Evolutionary conservation across 345 rosid species (phyloP).

Genomic region (Mercurialis annua): DNA sequence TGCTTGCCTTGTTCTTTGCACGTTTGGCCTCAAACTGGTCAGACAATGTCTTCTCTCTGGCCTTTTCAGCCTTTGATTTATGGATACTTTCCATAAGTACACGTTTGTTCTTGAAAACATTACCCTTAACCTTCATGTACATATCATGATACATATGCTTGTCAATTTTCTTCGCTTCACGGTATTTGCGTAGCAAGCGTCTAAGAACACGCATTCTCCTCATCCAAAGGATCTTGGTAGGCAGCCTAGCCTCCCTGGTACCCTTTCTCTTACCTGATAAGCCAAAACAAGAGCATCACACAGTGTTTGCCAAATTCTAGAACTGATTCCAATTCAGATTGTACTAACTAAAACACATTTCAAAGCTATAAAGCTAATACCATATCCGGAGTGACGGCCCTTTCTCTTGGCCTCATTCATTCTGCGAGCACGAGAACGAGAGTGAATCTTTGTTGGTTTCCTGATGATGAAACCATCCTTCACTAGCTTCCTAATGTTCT

Average conservation of each 20-base stretch:
- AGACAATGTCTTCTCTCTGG: slow-evolving; percentile 87
- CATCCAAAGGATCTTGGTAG: slow-evolving; percentile 96
- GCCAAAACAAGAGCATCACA: neutral
- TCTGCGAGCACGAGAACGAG: slow-evolving; percentile 85
- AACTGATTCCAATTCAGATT: neutral
- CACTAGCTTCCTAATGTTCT: slow-evolving; percentile 85
- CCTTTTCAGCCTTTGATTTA: slow-evolving; percentile 94
- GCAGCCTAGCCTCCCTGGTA: slow-evolving; percentile 95
- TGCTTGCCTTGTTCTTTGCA: slow-evolving; percentile 93
- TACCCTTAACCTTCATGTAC: slow-evolving; percentile 99
- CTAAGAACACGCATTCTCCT: slow-evolving; percentile 93
- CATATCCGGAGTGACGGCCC: slow-evolving; percentile 97
- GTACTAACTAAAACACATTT: neutral
- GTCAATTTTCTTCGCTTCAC: slow-evolving; percentile 95
- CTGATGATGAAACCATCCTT: slow-evolving; percentile 95
- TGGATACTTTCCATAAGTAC: slow-evolving; percentile 97
- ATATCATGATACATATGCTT: slow-evolving; percentile 97
- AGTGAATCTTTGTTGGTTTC: slow-evolving; percentile 96
- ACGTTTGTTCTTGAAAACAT: slow-evolving; percentile 92
- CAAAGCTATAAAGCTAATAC: slow-evolving; percentile 28
- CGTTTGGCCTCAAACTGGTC: slow-evolving; percentile 97
- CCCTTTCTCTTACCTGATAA: slow-evolving; percentile 66
- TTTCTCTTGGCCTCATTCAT: slow-evolving; percentile 88
- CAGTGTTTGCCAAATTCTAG: neutral
- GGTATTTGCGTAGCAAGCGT: slow-evolving; percentile 78